Base-by-base conservation (phyloP, 805 yeast genomes). In the Candida orba region DNA sequence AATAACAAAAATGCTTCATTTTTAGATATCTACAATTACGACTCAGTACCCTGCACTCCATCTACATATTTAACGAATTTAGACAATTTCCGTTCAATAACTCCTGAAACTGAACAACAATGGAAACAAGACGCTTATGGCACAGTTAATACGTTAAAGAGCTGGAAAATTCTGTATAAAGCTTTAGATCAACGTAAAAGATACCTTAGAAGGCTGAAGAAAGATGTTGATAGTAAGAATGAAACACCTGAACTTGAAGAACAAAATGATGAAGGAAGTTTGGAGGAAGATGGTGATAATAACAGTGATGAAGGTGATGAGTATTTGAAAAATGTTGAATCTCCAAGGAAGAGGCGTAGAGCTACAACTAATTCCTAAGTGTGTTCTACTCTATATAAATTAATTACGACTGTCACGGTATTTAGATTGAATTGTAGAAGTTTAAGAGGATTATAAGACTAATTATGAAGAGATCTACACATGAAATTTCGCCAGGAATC, bases 81-180 rank as follows among this genome's bases (percentile, higher is more conserved):
- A 6, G 36, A 39, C 8, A 25, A 29, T 1, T 57, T 44, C 38
- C 53, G 48, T n/a, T 14, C 18, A 4, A 48, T 52, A 5, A 43
- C 44, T 0, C n/a, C 20, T 3, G 47, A 46, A 18, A 34, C 37
- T 3, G 58, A 55, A 34, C 15, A 12, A 7, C 36, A 45, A 35
- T 57, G 60, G 59, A 27, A 17, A 13, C 35, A 44, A 13, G 47
- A 51, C 8, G 53, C 53, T 0, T 24, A 39, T 33, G 52, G 39
- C 35, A 41, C 46, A 12, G 49, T 48, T 10, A 39, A 39, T 22
- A 23, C 44, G 1, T 40, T 57, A 18, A 54, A 46, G 37, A 40
- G 44, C 10, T 60, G 60, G 57, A 49, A 57, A 30, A 45, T 44
- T 30, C 43, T 58, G 6, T 59, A 56, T 48, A 62, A 57, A 34